Conservation (phyloP, 306 rosid genomes). For the Potentilla sterilis region DNA sequence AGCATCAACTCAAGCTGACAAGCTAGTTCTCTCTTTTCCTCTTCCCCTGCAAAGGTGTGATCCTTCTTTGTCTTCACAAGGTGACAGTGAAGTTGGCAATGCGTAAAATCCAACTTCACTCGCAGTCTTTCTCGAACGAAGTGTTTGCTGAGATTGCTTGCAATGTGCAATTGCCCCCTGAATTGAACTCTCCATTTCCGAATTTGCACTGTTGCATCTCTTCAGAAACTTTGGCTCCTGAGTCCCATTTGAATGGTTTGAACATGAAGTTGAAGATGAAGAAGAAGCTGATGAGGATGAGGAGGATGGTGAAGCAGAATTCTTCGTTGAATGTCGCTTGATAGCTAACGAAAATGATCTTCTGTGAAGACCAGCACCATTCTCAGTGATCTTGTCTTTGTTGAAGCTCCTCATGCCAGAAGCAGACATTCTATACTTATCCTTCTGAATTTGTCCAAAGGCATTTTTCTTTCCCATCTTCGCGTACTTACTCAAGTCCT, state of each 20-base stretch:
- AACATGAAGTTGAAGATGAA: slow-evolving; percentile 51
- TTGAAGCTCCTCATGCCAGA: slow-evolving; percentile 32
- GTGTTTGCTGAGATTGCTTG: slow-evolving; percentile 73
- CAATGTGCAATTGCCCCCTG: slow-evolving; percentile 99
- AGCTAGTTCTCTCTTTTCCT: not conserved
- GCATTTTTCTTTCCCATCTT: slow-evolving; percentile 50
- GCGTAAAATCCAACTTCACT: slow-evolving; percentile 59
- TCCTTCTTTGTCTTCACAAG: slow-evolving; percentile 52
- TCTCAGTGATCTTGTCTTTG: slow-evolving; percentile 40
- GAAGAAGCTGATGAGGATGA: slow-evolving; percentile 29
- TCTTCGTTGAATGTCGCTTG: slow-evolving; percentile 57
- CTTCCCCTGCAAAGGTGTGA: slow-evolving; percentile 57
- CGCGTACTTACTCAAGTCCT: slow-evolving; percentile 35
- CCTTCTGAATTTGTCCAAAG: slow-evolving; percentile 59
- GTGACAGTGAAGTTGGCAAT: slow-evolving; percentile 45
- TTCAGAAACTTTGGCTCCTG: slow-evolving; percentile 52
- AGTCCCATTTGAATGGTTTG: slow-evolving; percentile 42
- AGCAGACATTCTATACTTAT: slow-evolving; percentile 39
- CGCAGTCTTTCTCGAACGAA: slow-evolving; percentile 41
- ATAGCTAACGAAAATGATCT: slow-evolving; percentile 79
- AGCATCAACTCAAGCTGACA: slow-evolving; percentile 4
- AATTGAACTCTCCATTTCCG: slow-evolving; percentile 80
- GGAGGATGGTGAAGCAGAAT: slow-evolving; percentile 20
- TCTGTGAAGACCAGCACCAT: slow-evolving; percentile 51
- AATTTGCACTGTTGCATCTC: slow-evolving; percentile 71